Evolutionary conservation across 1,284 basidiomycete species (phyloP).

Genomic region (Thelephora terrestris): DNA sequence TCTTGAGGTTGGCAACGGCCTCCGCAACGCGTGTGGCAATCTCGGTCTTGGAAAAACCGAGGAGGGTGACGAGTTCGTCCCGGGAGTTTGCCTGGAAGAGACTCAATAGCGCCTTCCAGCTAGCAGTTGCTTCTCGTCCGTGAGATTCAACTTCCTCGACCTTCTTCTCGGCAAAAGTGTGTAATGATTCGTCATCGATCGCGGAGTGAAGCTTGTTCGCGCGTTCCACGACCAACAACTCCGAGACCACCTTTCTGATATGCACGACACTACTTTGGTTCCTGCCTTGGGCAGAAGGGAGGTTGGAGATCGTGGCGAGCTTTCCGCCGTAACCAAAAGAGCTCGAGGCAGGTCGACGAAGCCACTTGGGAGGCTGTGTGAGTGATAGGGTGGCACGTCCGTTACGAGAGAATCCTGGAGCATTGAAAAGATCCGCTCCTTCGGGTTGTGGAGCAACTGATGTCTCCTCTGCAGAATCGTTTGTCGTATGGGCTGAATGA

Average conservation of each 20-base stretch:
- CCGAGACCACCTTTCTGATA: constrained; percentile 69
- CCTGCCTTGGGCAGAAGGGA: constrained; percentile 61
- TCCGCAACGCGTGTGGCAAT: constrained; percentile 73
- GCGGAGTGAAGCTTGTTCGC: constrained; percentile 67
- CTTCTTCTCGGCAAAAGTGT: constrained; percentile 57
- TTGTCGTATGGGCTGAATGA: constrained; percentile 91
- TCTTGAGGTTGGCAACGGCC: constrained; percentile 69
- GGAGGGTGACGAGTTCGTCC: constrained; percentile 83
- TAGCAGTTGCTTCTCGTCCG: constrained; percentile 36
- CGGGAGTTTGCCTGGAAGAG: constrained; percentile 85
- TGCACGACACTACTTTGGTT: constrained; percentile 74
- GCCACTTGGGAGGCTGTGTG: constrained; percentile 93
- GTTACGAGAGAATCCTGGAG: constrained; percentile 45
- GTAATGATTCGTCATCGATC: constrained; percentile 50
- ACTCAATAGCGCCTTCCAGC: constrained; percentile 85
- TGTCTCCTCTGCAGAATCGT: constrained; percentile 37
- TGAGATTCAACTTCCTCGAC: constrained; percentile 27
- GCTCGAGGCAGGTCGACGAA: constrained; percentile 73
- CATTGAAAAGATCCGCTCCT: constrained; percentile 73
- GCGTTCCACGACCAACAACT: constrained; percentile 69
- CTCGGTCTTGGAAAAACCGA: constrained; percentile 91
- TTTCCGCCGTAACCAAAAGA: constrained; percentile 94
- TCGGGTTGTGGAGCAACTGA: constrained; percentile 41
- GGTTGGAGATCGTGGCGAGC: constrained; percentile 70
- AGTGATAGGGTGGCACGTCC: constrained; percentile 62